A percentile compares a stretch with the other conserved stretches of the same genome.
Conservation (phyloP, 108 stramenopile species). For the Fistulifera solaris region DNA sequence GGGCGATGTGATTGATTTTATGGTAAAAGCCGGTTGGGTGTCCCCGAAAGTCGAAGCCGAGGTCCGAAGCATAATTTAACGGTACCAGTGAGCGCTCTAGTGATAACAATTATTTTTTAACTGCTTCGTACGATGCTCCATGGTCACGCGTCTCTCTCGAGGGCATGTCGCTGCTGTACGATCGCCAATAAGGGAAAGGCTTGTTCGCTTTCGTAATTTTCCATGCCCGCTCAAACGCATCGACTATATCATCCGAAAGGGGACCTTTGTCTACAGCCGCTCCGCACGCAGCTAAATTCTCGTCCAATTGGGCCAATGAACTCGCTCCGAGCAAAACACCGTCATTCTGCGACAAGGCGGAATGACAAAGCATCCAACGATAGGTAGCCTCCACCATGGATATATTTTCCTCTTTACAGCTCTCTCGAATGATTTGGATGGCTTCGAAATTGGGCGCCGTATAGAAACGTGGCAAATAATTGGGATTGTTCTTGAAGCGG, state of each 20-base stretch:
- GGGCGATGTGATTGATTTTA: slow-evolving; percentile 70
- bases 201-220: slow-evolving; percentile 38
- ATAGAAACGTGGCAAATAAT: slow-evolving; percentile 83
- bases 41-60: slow-evolving; percentile 10
- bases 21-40: slow-evolving; percentile 77
- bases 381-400: slow-evolving; percentile 81
- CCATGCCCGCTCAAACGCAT: slow-evolving; percentile 71
- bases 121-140: slow-evolving; percentile 68
- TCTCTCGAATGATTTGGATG: slow-evolving; percentile 44
- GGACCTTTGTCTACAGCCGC: slow-evolving; percentile 18
- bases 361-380: slow-evolving; percentile 85
- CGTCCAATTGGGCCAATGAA: slow-evolving; percentile 60
- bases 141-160: slow-evolving; percentile 57
- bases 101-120: slow-evolving; percentile 36
- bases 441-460: slow-evolving; percentile 72
- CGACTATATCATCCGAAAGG: slow-evolving; percentile 32
- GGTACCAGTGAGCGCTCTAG: neutral
- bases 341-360: slow-evolving; percentile 49
- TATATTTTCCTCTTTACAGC: slow-evolving; percentile 45
- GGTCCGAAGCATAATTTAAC: neutral
- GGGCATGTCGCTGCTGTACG: slow-evolving; percentile 79
- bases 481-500: slow-evolving; percentile 78
- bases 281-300: slow-evolving; percentile 54
- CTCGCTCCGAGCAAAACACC: slow-evolving; percentile 81
- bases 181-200: slow-evolving; percentile 83